Percentiles rank a stretch among this genome's conserved stretches.
These are phyloP conservation scores for Castanea mollissima DNA, from an alignment of 306 rosid species.

Conservation along the genomic window DNA sequence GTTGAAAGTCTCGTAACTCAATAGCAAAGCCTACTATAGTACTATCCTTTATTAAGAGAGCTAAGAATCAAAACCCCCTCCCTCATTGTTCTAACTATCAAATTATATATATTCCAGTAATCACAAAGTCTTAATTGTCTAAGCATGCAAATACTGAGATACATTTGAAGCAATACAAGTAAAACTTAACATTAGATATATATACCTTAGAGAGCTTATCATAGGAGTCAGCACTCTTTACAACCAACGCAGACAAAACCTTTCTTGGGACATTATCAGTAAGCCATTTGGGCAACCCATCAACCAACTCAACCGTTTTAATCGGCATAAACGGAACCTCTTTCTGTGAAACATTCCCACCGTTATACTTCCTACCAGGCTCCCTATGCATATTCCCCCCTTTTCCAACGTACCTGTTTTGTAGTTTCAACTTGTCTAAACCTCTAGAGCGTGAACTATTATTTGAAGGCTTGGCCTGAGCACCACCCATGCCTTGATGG, in stretches of 20 bases:
- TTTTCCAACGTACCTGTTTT: slow-evolving; percentile 54
- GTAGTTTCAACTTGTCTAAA: slow-evolving; percentile 50
- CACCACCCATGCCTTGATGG: slow-evolving; percentile 62
- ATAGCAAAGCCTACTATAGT: no score
- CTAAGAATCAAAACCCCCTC: no score
- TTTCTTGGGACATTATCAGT: slow-evolving; percentile 47
- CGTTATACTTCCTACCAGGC: not conserved
- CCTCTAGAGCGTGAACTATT: slow-evolving; percentile 21
- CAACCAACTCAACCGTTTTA: slow-evolving; percentile 35
- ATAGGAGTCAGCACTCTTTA: slow-evolving; percentile 76
- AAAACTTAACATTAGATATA: not conserved
- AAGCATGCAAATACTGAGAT: no score
- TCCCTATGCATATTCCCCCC: slow-evolving; percentile 15
- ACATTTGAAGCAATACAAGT: not conserved
- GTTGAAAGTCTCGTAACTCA: no score
- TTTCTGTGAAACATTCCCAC: slow-evolving; percentile 26
- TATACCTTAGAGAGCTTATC: slow-evolving; percentile 70
- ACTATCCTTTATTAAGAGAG: no score
- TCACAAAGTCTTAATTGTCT: no score
- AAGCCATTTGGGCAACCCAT: slow-evolving; percentile 59
- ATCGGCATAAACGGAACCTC: slow-evolving; percentile 29
- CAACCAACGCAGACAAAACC: slow-evolving; percentile 58
- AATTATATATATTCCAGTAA: no score
- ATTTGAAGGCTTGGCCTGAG: slow-evolving; percentile 47
- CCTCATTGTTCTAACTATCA: no score